phyloP scores from a whole-genome alignment of 2,329 filamentous ascomycete species.

The Penicillium thymicola region DNA sequence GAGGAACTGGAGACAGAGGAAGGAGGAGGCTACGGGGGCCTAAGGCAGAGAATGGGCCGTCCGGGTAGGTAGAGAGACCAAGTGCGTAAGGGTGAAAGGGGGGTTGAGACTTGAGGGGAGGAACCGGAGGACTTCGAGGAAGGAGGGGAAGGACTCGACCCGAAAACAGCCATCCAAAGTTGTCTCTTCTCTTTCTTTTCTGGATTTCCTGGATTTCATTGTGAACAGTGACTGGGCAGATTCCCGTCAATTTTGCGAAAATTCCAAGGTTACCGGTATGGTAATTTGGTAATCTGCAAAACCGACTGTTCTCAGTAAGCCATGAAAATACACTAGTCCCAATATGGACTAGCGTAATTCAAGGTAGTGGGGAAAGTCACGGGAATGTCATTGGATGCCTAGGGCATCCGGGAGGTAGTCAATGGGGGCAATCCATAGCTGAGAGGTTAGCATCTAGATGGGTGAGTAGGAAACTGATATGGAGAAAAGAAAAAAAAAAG shows the following conservation, averaged over 20 bases:
- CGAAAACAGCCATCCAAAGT: slow-evolving; percentile 3
- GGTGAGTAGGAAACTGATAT: neutral
- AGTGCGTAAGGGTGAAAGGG: slow-evolving; percentile 14
- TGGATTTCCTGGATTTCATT: neutral
- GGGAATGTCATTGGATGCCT: slow-evolving; percentile 7
- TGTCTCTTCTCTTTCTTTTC: neutral
- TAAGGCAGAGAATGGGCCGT: slow-evolving; percentile 25
- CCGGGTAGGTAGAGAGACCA: slow-evolving; percentile 14
- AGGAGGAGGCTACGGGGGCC: slow-evolving; percentile 24
- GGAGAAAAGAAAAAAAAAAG: neutral
- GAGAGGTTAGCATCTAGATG: slow-evolving; percentile 7
- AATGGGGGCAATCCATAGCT: neutral
- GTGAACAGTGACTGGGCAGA: neutral
- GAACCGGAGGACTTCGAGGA: neutral
- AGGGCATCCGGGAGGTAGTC: neutral
- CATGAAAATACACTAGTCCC: neutral
- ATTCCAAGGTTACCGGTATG: slow-evolving; percentile 2
- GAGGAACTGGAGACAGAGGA: slow-evolving; percentile 18
- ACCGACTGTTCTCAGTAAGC: slow-evolving; percentile 4
- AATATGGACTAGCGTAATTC: neutral
- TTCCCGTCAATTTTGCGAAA: neutral
- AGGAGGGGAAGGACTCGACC: slow-evolving; percentile 6
- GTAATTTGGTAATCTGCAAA: slow-evolving; percentile 4
- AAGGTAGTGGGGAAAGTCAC: slow-evolving; percentile 1
- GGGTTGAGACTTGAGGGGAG: slow-evolving; percentile 4